Evolutionary conservation across 345 rosid species (phyloP).

Genomic region (Sisymbrium altissimum): DNA sequence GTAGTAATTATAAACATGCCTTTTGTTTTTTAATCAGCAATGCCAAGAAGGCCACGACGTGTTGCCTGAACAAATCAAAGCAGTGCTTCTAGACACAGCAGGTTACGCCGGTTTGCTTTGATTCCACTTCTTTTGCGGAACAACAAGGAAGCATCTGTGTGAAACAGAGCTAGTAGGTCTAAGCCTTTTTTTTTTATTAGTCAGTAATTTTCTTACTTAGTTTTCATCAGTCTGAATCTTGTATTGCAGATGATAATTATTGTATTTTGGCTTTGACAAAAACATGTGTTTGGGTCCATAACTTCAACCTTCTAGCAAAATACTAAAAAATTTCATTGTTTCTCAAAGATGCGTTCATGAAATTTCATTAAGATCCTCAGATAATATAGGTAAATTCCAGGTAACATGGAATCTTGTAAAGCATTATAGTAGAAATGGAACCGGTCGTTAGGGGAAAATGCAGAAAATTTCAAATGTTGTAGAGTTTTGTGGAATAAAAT

Average conservation of each 20-base stretch:
- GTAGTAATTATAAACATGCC: neutral
- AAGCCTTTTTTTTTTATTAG: neutral
- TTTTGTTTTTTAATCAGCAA: conserved; percentile 55
- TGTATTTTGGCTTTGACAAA: neutral
- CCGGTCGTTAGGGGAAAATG: no score
- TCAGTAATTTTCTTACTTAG: conserved; percentile 17
- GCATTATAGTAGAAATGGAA: no score
- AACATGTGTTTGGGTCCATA: neutral
- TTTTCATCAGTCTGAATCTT: neutral
- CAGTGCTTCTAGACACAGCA: conserved; percentile 77
- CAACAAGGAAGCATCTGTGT: conserved; percentile 4
- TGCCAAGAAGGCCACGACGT: conserved; percentile 74
- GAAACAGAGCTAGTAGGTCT: conserved; percentile 8
- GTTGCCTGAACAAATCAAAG: conserved; percentile 83
- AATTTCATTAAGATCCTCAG: no score
- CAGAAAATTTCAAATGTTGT: no score
- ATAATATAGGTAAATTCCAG: no score
- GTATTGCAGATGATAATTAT: conserved; percentile 13
- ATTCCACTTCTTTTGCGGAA: neutral
- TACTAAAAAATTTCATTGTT: neutral
- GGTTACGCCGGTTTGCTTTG: conserved; percentile 50
- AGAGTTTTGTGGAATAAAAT: no score
- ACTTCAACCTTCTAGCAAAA: neutral
- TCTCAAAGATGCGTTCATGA: no score
- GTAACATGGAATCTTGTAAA: no score